A percentile compares a stretch with the other conserved stretches of the same genome.
Conservation (phyloP, 176 grass and related monocot genomes). For the Pharus latifolius region DNA sequence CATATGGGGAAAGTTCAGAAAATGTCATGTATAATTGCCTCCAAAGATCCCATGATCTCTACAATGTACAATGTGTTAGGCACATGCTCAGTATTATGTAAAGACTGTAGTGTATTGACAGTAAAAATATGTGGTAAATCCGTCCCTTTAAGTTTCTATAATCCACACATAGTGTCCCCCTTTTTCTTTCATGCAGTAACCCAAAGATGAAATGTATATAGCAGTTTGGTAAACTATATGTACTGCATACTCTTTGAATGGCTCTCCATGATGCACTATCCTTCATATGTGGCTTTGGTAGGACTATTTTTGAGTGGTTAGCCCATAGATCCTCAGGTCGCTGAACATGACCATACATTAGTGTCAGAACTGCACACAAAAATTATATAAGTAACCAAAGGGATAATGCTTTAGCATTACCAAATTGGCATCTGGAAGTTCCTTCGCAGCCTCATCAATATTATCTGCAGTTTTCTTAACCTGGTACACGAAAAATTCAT, state of each 20-base stretch:
- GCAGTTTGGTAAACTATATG: slow-evolving; percentile 4
- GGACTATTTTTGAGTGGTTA: slow-evolving; percentile 75
- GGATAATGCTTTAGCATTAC: slow-evolving; percentile 27
- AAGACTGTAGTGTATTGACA: background rate
- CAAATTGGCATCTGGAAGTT: slow-evolving; percentile 96
- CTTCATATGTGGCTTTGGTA: slow-evolving; percentile 87
- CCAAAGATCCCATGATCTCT: background rate
- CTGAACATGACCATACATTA: slow-evolving; percentile 31
- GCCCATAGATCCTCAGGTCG: slow-evolving; percentile 87
- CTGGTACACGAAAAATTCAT: slow-evolving; percentile 19
- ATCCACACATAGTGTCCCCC: background rate
- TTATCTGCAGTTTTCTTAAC: slow-evolving; percentile 89
- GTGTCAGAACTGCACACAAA: slow-evolving; percentile 1
- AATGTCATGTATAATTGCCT: background rate
- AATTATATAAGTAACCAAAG: slow-evolving; percentile 2
- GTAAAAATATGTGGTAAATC: background rate
- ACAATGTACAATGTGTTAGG: background rate
- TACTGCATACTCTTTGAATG: slow-evolving; percentile 61
- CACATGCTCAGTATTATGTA: background rate
- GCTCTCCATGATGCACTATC: slow-evolving; percentile 70
- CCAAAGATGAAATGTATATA: background rate
- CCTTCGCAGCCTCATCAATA: slow-evolving; percentile 81
- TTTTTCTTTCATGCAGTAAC: slow-evolving; percentile 18
- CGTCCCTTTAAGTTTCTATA: background rate
- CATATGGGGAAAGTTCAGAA: background rate